Percentiles rank a stretch among this genome's conserved stretches.
phyloP scores from a whole-genome alignment of 305 asterid genomes.

The Rubia tinctorum region DNA sequence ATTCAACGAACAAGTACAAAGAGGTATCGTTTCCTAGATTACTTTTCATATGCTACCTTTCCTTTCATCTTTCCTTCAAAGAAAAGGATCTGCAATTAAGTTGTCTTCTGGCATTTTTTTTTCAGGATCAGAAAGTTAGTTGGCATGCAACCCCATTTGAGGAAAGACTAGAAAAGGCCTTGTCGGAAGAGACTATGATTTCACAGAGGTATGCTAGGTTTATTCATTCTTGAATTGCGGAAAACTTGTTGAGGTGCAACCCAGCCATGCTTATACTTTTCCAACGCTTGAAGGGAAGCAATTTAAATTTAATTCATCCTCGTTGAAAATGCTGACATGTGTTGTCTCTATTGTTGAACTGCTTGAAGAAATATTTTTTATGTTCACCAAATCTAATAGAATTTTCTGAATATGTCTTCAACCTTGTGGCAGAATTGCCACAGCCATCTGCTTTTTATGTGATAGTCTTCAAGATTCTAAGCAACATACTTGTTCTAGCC shows the following conservation, averaged over 20 bases:
- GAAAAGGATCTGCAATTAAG: neutral
- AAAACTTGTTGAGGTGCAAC: neutral
- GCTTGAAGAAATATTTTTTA: neutral
- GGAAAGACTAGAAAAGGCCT: conserved; percentile 94
- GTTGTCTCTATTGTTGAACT: neutral
- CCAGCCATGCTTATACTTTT: neutral
- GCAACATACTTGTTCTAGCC: neutral
- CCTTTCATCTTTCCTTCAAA: neutral
- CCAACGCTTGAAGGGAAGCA: neutral
- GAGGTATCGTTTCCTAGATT: conserved; percentile 46
- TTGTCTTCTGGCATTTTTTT: conserved; percentile 18
- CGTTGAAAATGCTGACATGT: neutral
- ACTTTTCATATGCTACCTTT: conserved; percentile 11
- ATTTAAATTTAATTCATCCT: neutral
- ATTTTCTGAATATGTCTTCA: neutral
- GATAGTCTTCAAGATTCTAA: neutral
- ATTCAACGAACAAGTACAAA: conserved; percentile 91
- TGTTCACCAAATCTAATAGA: too few relatives aligned
- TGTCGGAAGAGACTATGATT: conserved; percentile 70
- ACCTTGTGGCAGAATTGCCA: neutral
- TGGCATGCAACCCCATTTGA: conserved; percentile 98
- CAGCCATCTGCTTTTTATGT: neutral
- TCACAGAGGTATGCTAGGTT: conserved; percentile 53
- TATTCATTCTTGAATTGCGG: neutral
- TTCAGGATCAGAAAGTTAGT: conserved; percentile 95